These are phyloP conservation scores for Yueomyces sp. DNA, from an alignment of 805 yeast species.

Conservation along the genomic window DNA sequence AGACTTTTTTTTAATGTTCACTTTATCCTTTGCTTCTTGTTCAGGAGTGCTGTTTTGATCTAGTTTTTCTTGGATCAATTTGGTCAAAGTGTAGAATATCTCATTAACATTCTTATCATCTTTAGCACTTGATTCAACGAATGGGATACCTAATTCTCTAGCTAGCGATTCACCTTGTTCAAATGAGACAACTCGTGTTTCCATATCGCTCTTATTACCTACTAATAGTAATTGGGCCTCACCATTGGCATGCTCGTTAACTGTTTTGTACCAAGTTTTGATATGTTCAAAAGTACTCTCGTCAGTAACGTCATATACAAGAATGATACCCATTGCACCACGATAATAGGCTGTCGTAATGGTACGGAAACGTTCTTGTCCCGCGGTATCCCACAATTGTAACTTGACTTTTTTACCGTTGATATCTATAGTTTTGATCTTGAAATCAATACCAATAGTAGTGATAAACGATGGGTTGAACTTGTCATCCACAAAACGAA, in stretches of 20 bases:
- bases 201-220: conserved; percentile 92
- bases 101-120: conserved; percentile 85
- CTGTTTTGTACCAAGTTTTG: conserved; percentile 91
- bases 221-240: conserved; percentile 90
- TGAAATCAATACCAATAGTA: conserved; percentile 96
- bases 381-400: conserved; percentile 96
- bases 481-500: conserved; percentile 91
- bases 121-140: conserved; percentile 94
- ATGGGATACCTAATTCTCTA: conserved; percentile 73
- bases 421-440: conserved; percentile 88
- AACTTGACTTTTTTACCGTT: conserved; percentile 87
- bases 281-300: conserved; percentile 87
- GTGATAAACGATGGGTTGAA: conserved; percentile 95
- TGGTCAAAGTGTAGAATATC: conserved; percentile 80
- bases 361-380: conserved; percentile 92
- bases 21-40: conserved; percentile 36
- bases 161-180: conserved; percentile 91
- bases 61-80: conserved; percentile 70
- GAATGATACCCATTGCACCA: conserved; percentile 79
- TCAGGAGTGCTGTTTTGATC: conserved; percentile 33
- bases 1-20: conserved; percentile 16
- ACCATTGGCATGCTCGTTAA: conserved; percentile 91
- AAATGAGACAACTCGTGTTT: conserved; percentile 67
- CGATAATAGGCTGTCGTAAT: conserved; percentile 87
- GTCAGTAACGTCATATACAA: conserved; percentile 76